Evolutionary conservation across 2,329 filamentous ascomycete genomes (phyloP), one percentile per base, ranked within the genome.

Genomic region (Aspergillus transmontanensis): DNA sequence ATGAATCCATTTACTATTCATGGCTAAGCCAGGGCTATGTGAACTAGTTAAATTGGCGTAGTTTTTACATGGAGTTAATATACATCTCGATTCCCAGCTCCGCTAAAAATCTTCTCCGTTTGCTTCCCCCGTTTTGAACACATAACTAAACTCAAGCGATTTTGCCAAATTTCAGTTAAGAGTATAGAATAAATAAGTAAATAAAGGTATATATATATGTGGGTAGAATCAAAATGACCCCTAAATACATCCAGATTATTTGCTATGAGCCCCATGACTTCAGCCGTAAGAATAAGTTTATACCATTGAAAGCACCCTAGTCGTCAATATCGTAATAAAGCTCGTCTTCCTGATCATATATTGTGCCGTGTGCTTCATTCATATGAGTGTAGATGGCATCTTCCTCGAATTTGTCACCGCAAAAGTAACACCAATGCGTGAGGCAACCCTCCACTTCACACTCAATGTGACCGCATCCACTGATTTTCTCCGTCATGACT

Each of bases 381-480:
- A 68, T 69, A 46, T 68, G 66, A 21, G 32, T 12, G 39, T 69
- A 67, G 9, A 68, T 66, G 1, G 6, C 12, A 14, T 48, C 54
- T 11, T 58, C 30, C 1, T 56, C 16, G n/a, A 64, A 62, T 19
- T n/a, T n/a, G 30, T 59, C 36, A 14, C 62, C 68, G 36, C 67
- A 68, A 46, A 66, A 69, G 54, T 63, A 70, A 46, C 66, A 69
- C 68, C 68, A 69, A 12, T 68, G 11, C 4, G 21, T 39, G 2
- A 51, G 61, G 23, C 68, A 70, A 3, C 23, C 53, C 6, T 63
- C 64, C 23, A 75, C 67, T 3, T 69, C 67, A 64, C 78, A 81
- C 6, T 57, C 66, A 3, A 82, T 81, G 63, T 82, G 80, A 26
- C 76, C 76, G 51, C 79, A 81, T 0, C 80, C 80, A 3, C 68